Base-by-base conservation (phyloP, 2,329 filamentous ascomycete genomes). In the Xylaria sp. region DNA sequence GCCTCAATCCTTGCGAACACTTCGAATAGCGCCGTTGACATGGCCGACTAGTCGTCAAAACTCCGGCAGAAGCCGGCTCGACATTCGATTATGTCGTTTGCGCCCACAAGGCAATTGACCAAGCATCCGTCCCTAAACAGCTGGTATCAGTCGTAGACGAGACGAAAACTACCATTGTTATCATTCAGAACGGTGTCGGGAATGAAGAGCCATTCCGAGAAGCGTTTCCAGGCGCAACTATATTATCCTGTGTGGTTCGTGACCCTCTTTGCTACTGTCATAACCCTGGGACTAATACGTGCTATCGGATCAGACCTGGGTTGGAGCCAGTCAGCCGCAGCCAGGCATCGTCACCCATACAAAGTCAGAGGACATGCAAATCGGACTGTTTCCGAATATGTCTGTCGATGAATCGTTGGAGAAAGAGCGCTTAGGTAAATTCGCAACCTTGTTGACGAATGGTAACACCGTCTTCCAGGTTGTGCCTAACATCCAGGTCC, bases 111-210 rank as follows among this genome's bases (percentile, higher is more conserved):
- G 84, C 84, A 8, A 78, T 82, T 45, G 73, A 78, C 31, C 79
- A 80, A 38, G 72, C 73, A 1, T 64, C 72, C 0, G 76, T 78
- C 0, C 77, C 79, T 3, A 69, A 73, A 3, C 61, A 70, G 40
- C 69, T 79, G 37, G 65, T 66, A 12, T 70, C 77, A 65, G 67
- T 73, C 64, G 72, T 84, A 1, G 76, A 79, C 6, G 70, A 70
- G 12, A 52, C 56, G 19, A 76, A 50, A 57, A 87, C 85, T 0
- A 79, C 82, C 0, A 83, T 89, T 42, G 84, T 85, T 7, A 80
- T 89, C 0, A 80, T 87, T 15, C 86, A 89, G 64, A 89, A 89
- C 67, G 87, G 87, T 0, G 82, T 89, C 38, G 81, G 79, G 0
- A 87, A 88, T 62, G 87, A 89, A 69, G 78, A 83, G 9, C 81